phyloP scores from a whole-genome alignment of 2,329 filamentous ascomycete genomes.

The Chrysoporthe austroafricana region DNA sequence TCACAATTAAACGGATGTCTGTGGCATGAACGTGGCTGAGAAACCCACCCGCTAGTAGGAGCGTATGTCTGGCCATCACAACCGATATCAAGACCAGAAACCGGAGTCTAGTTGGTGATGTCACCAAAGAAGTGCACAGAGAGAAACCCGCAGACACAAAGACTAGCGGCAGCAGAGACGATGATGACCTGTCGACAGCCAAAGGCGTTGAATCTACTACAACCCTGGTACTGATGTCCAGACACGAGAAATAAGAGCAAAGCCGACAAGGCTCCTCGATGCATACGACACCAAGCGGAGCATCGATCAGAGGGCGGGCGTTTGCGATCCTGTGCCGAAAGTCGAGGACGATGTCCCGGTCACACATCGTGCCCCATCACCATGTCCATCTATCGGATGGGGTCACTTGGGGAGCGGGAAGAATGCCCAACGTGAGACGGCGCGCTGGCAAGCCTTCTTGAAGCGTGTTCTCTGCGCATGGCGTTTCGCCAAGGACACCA shows the following conservation, averaged over 20 bases:
- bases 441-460: background rate
- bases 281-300: background rate
- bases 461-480: background rate
- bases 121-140: background rate
- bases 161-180: background rate
- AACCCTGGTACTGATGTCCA: background rate
- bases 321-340: background rate
- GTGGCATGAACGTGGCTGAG: background rate
- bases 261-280: background rate
- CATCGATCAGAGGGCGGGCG: background rate
- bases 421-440: too few relatives aligned
- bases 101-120: background rate
- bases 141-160: background rate
- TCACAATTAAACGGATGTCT: background rate
- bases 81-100: background rate
- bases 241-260: background rate
- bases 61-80: background rate
- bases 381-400: too few relatives aligned
- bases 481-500: background rate
- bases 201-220: background rate
- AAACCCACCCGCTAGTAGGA: background rate
- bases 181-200: background rate
- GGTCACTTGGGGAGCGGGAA: too few relatives aligned
- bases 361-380: too few relatives aligned
- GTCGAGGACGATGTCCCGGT: too few relatives aligned